Conservation (phyloP, 2,329 filamentous ascomycete species). For the Fulvia fulva region DNA sequence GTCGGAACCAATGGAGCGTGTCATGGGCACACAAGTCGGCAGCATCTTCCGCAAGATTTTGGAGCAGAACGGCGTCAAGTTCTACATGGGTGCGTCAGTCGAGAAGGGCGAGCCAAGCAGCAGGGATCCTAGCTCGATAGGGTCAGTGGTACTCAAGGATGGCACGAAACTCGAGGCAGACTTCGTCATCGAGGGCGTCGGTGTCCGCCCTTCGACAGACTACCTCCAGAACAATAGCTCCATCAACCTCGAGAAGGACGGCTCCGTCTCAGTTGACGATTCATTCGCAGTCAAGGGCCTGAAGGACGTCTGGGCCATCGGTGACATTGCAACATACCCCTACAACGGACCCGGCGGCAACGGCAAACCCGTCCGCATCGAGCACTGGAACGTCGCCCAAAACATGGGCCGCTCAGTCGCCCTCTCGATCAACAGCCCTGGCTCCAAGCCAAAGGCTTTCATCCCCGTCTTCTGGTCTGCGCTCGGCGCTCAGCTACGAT, state of each 20-base stretch:
- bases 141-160: conserved; percentile 77
- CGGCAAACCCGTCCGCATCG: conserved; percentile 72
- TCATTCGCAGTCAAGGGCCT: conserved; percentile 72
- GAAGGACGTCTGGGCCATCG: conserved; percentile 83
- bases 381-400: conserved; percentile 98
- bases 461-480: conserved; percentile 98
- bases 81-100: conserved; percentile 75
- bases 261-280: conserved; percentile 78
- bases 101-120: conserved; percentile 74
- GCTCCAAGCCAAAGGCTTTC: conserved; percentile 63
- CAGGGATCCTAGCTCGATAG: conserved; percentile 67
- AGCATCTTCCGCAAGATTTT: conserved; percentile 72
- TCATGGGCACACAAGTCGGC: conserved; percentile 80
- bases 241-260: conserved; percentile 72
- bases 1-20: conserved; percentile 73
- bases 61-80: conserved; percentile 84
- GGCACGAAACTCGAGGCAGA: conserved; percentile 82
- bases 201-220: conserved; percentile 79
- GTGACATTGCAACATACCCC: conserved; percentile 91
- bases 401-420: conserved; percentile 82
- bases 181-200: conserved; percentile 85
- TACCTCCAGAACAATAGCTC: conserved; percentile 71
- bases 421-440: conserved; percentile 66
- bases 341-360: conserved; percentile 85
- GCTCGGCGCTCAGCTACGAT: conserved; percentile 80